Percentiles rank a stretch among this genome's conserved stretches.
Conservation (phyloP, 148 eudicot species). For the Vaccinium vitisidaea region DNA sequence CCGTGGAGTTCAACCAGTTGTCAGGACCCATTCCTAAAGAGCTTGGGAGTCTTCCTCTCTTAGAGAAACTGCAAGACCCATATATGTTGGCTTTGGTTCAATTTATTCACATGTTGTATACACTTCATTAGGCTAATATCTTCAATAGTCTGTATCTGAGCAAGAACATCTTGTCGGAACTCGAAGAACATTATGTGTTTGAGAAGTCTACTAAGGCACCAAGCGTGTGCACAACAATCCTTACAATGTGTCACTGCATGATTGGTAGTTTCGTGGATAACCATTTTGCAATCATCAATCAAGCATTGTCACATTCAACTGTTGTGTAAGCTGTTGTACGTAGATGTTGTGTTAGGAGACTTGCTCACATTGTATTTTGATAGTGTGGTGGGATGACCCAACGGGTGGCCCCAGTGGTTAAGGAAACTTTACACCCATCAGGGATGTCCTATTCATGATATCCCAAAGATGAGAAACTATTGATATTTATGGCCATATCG, state of each 20-base stretch:
- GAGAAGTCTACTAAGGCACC: neutral
- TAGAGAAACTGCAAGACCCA: constrained; percentile 30
- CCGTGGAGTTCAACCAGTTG: constrained; percentile 33
- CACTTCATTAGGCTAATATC: neutral
- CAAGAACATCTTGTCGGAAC: neutral
- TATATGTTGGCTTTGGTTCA: neutral
- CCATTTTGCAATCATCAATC: neutral
- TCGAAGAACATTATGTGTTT: neutral
- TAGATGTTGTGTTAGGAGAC: neutral
- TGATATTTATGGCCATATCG: neutral
- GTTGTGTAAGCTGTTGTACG: too few relatives aligned
- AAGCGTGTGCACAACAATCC: neutral
- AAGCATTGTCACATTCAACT: neutral
- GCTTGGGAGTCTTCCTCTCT: constrained; percentile 30
- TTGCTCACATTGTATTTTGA: neutral
- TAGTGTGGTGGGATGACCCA: neutral
- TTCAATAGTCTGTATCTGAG: neutral
- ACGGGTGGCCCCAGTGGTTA: neutral
- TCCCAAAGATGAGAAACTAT: neutral
- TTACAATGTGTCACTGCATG: neutral
- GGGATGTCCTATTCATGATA: neutral
- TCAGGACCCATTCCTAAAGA: constrained; percentile 37
- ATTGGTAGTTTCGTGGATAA: neutral
- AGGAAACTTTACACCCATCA: neutral
- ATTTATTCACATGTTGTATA: neutral